Evolutionary conservation across 2,329 filamentous ascomycete species (phyloP).

Genomic region (Colletotrichum tropicale): DNA sequence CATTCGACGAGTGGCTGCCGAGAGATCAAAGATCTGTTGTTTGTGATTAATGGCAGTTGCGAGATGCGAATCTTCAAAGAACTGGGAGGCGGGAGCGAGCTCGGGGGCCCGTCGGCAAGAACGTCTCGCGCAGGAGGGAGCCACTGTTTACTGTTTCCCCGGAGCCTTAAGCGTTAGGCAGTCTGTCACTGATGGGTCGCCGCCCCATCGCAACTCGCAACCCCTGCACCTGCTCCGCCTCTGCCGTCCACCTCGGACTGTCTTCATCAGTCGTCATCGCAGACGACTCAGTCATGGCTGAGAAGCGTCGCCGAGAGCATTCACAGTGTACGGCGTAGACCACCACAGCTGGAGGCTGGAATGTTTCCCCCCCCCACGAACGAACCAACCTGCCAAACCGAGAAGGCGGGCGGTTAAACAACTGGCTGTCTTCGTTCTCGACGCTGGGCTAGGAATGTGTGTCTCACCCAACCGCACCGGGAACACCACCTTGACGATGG

Average conservation of each 20-base stretch:
- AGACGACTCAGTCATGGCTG: slow-evolving; percentile 8
- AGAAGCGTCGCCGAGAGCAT: slow-evolving; percentile 4
- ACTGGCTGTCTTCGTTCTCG: neutral
- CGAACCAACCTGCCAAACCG: neutral
- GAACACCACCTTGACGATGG: neutral
- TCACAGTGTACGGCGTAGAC: neutral
- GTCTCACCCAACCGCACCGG: neutral
- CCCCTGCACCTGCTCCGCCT: slow-evolving; percentile 9
- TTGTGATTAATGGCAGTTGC: neutral
- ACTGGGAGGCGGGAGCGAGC: neutral
- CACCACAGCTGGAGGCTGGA: neutral
- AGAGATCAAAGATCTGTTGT: neutral
- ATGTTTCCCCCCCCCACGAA: neutral
- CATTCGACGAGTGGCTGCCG: neutral
- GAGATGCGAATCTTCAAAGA: neutral
- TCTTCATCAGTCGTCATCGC: slow-evolving; percentile 8
- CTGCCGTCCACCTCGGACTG: neutral
- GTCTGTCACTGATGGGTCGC: slow-evolving; percentile 13
- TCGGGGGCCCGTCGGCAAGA: neutral
- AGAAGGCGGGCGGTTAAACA: neutral
- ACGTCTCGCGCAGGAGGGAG: neutral
- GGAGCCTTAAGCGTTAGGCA: neutral
- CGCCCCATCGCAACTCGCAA: neutral
- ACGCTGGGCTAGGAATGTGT: neutral
- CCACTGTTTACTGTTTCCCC: neutral